These are phyloP conservation scores for Pichia thaimueangensis DNA, from an alignment of 805 yeast species.

Conservation along the genomic window DNA sequence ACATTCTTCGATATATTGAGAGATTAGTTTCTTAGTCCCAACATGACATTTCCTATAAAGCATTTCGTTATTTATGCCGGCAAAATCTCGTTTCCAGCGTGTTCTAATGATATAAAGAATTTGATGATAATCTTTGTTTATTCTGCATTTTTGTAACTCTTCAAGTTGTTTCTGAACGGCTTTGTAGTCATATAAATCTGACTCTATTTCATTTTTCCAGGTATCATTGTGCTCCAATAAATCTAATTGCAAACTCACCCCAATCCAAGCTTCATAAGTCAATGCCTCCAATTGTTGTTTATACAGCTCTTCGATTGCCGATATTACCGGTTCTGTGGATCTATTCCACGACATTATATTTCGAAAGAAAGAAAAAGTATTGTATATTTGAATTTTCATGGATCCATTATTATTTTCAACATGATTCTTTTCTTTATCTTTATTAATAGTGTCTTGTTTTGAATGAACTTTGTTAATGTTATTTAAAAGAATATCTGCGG, in stretches of 20 bases:
- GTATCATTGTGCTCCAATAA: slow-evolving; percentile 50
- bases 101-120: slow-evolving; percentile 75
- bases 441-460: not conserved
- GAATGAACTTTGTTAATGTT: slow-evolving; percentile 5
- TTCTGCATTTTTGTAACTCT: slow-evolving; percentile 56
- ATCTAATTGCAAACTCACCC: slow-evolving; percentile 59
- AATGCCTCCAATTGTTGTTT: slow-evolving; percentile 39
- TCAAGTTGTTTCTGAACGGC: slow-evolving; percentile 46
- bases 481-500: slow-evolving; percentile 16
- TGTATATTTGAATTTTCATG: not conserved
- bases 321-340: slow-evolving; percentile 2
- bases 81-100: slow-evolving; percentile 77
- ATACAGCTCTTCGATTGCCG: slow-evolving; percentile 4
- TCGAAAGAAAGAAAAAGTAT: not conserved
- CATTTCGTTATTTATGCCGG: slow-evolving; percentile 77
- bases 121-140: slow-evolving; percentile 47
- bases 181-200: slow-evolving; percentile 68
- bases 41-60: slow-evolving; percentile 72
- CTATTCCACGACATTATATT: not conserved
- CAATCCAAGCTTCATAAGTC: slow-evolving; percentile 57
- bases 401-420: not conserved
- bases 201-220: slow-evolving; percentile 65
- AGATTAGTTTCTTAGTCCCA: slow-evolving; percentile 81
- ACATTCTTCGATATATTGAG: slow-evolving; percentile 79
- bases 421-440: too few relatives aligned